Percentiles rank a stretch among this genome's conserved stretches.
These are phyloP conservation scores for Arthromyces matolae DNA, from an alignment of 768 basidiomycete species.

Conservation along the genomic window DNA sequence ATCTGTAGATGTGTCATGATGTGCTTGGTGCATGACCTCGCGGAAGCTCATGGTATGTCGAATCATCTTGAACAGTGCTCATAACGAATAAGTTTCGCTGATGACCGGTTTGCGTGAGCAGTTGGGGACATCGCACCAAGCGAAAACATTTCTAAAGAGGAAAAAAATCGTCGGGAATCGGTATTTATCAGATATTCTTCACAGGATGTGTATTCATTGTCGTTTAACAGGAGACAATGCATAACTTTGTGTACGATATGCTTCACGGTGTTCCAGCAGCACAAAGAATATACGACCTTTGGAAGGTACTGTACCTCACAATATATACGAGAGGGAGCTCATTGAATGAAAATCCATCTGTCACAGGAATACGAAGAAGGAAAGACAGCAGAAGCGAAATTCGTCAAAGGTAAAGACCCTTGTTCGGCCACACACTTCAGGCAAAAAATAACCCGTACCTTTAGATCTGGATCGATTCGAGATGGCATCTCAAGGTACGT, in stretches of 20 bases:
- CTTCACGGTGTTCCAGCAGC: conserved; percentile 72
- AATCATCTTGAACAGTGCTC: too few relatives aligned
- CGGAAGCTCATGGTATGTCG: conserved; percentile 85
- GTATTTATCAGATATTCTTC: conserved; percentile 31
- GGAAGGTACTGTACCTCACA: conserved; percentile 48
- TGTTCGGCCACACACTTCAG: neutral
- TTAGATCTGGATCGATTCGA: conserved; percentile 84
- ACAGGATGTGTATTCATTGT: too few relatives aligned
- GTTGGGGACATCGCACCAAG: conserved; percentile 94
- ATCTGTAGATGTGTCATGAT: conserved; percentile 76
- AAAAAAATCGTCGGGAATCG: conserved; percentile 75
- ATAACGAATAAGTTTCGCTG: too few relatives aligned
- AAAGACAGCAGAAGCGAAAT: conserved; percentile 67
- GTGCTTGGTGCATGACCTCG: conserved; percentile 90
- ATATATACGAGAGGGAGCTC: neutral
- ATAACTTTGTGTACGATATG: conserved; percentile 86
- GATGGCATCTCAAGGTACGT: conserved; percentile 77
- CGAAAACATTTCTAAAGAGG: conserved; percentile 78
- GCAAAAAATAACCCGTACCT: neutral
- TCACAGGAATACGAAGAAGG: conserved; percentile 89
- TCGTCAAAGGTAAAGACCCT: conserved; percentile 69
- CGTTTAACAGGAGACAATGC: conserved; percentile 72
- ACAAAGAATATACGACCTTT: conserved; percentile 62
- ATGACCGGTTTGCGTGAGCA: too few relatives aligned
- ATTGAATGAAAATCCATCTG: neutral